Conservation (phyloP, 2,329 filamentous ascomycete species). For the Fusarium setosum region DNA sequence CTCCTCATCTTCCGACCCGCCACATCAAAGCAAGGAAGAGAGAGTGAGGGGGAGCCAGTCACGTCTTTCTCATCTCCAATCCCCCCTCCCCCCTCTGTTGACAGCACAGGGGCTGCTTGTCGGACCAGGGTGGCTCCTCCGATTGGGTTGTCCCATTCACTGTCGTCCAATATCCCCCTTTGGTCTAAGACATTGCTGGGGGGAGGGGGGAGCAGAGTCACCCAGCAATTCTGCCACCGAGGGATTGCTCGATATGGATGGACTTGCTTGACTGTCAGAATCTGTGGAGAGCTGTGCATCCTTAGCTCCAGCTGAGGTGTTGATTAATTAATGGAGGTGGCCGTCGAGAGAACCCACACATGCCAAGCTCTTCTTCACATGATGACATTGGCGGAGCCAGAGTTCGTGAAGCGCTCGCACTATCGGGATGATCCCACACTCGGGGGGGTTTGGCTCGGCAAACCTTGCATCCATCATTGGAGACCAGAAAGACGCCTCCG, state of each 20-base stretch:
- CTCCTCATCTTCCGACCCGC: not conserved
- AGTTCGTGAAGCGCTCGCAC: not conserved
- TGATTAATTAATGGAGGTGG: no score
- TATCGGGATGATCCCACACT: not conserved
- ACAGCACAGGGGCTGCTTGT: no score
- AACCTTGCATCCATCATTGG: constrained; percentile 11
- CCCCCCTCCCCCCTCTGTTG: no score
- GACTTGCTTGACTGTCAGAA: no score
- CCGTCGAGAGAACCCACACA: no score
- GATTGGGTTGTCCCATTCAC: not conserved
- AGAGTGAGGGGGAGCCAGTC: constrained; percentile 3
- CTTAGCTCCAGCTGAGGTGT: not conserved
- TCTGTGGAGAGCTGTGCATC: not conserved
- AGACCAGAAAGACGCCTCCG: not conserved
- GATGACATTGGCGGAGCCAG: not conserved
- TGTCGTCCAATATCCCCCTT: no score
- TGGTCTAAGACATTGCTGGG: no score
- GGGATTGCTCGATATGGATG: no score
- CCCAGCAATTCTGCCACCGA: no score
- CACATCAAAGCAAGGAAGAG: not conserved
- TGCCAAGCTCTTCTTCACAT: not conserved
- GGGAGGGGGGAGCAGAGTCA: no score
- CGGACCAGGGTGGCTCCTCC: not conserved
- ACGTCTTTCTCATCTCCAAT: constrained; percentile 1
- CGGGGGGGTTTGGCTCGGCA: not conserved